These are phyloP conservation scores for Massariosphaeria phaeospora DNA, from an alignment of 495 filamentous ascomycete species.

Conservation along the genomic window DNA sequence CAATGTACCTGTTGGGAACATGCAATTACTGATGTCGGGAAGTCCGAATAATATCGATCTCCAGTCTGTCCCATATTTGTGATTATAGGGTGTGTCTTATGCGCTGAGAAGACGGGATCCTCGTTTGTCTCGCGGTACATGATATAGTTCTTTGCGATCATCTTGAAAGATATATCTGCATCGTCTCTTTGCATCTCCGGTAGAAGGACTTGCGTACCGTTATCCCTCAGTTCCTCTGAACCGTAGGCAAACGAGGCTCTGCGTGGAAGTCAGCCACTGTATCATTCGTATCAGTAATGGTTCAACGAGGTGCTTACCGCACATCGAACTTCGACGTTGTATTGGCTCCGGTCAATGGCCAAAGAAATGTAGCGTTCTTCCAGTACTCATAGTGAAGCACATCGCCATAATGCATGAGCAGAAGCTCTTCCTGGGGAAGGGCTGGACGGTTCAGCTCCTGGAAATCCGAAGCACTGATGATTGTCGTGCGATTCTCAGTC, in stretches of 20 bases:
- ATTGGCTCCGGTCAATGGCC: neutral
- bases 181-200: constrained; percentile 10
- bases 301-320: neutral
- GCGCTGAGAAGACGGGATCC: constrained; percentile 8
- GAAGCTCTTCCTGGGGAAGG: constrained; percentile 5
- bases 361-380: constrained; percentile 5
- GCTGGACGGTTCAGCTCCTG: neutral
- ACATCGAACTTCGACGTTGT: neutral
- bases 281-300: too few relatives aligned
- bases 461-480: constrained; percentile 8
- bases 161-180: neutral
- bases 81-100: neutral
- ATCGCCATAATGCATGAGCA: neutral
- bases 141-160: constrained; percentile 8
- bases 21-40: neutral
- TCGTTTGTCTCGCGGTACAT: neutral
- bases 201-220: neutral
- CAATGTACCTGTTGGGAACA: constrained; percentile 8
- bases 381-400: neutral
- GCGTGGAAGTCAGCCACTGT: too few relatives aligned
- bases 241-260: too few relatives aligned
- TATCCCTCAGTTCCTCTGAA: neutral
- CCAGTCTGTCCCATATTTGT: neutral
- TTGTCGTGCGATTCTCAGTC: neutral
- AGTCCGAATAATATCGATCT: constrained; percentile 1